phyloP scores from a whole-genome alignment of 345 rosid species.

The Combretum micranthum region DNA sequence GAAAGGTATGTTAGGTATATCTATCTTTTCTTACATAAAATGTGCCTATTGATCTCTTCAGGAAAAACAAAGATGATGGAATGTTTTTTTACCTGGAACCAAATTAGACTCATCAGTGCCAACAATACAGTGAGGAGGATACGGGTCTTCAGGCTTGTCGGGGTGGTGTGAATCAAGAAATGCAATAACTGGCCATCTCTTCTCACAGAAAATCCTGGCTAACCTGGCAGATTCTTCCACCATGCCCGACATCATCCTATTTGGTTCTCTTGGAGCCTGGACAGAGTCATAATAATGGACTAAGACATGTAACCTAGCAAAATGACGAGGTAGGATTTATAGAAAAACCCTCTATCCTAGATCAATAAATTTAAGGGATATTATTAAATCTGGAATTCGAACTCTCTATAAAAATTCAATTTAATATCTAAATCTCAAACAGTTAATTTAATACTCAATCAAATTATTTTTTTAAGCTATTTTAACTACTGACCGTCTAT shows the following conservation, averaged over 20 bases:
- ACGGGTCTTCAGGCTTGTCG: slow-evolving; percentile 32
- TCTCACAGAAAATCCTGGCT: slow-evolving; percentile 28
- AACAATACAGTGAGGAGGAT: slow-evolving; percentile 31
- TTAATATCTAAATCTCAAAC: too few species aligned
- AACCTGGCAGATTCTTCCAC: slow-evolving; percentile 19
- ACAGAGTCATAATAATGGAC: background rate
- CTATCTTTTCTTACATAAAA: too few species aligned
- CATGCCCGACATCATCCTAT: slow-evolving; percentile 26
- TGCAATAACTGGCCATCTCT: slow-evolving; percentile 25
- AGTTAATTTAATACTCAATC: too few species aligned
- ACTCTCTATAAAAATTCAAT: too few species aligned
- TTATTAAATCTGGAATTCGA: too few species aligned
- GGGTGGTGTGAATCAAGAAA: slow-evolving; percentile 35
- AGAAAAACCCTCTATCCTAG: too few species aligned
- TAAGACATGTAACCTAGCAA: too few species aligned
- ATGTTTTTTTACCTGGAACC: slow-evolving; percentile 22
- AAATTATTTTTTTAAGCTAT: too few species aligned
- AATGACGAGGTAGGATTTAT: too few species aligned
- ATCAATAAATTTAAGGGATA: too few species aligned
- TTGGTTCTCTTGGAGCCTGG: slow-evolving; percentile 29
- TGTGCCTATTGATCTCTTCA: background rate
- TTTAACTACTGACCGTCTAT: too few species aligned
- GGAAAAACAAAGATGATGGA: background rate
- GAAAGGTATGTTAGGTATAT: too few species aligned
- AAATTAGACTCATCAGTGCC: slow-evolving; percentile 34